phyloP scores from a whole-genome alignment of 1,139 yeast genomes.

The Blastobotrys proliferans region DNA sequence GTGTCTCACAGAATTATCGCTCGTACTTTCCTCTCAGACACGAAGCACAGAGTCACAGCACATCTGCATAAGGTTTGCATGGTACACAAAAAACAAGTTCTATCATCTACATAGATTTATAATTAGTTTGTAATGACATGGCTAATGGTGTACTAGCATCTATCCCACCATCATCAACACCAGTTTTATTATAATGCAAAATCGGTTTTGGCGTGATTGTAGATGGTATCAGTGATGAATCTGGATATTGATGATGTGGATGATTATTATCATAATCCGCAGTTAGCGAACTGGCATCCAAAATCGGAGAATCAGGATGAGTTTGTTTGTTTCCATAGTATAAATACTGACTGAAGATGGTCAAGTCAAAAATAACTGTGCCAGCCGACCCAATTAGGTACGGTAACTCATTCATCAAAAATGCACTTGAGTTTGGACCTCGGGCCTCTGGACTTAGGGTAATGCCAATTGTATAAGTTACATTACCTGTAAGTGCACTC shows the following conservation, averaged over 20 bases:
- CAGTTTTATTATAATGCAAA: conserved; percentile 30
- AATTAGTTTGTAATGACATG: conserved; percentile 4
- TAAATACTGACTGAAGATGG: conserved; percentile 63
- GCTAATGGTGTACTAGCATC: conserved; percentile 4
- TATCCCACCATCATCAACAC: neutral
- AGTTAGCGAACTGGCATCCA: neutral
- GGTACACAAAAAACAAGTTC: too few species aligned
- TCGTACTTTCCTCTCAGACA: too few species aligned
- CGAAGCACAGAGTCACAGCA: too few species aligned
- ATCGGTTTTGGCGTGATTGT: conserved; percentile 40
- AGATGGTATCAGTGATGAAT: conserved; percentile 10
- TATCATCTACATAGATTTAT: neutral
- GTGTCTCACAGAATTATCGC: too few species aligned
- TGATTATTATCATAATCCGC: neutral
- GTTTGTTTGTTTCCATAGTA: conserved; percentile 29
- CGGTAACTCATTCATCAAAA: conserved; percentile 69
- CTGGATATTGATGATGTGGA: conserved; percentile 15
- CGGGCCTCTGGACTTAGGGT: conserved; percentile 42
- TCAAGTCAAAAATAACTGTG: conserved; percentile 70
- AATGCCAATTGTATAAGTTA: conserved; percentile 76
- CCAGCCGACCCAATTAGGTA: conserved; percentile 79
- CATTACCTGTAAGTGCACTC: conserved; percentile 75
- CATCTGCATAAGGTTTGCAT: too few species aligned
- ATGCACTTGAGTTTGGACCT: conserved; percentile 41
- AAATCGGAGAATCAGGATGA: neutral